A percentile compares a stretch with the other conserved stretches of the same genome.
phyloP scores from a whole-genome alignment of 2,329 filamentous ascomycete genomes.

The Apiospora hydei region DNA sequence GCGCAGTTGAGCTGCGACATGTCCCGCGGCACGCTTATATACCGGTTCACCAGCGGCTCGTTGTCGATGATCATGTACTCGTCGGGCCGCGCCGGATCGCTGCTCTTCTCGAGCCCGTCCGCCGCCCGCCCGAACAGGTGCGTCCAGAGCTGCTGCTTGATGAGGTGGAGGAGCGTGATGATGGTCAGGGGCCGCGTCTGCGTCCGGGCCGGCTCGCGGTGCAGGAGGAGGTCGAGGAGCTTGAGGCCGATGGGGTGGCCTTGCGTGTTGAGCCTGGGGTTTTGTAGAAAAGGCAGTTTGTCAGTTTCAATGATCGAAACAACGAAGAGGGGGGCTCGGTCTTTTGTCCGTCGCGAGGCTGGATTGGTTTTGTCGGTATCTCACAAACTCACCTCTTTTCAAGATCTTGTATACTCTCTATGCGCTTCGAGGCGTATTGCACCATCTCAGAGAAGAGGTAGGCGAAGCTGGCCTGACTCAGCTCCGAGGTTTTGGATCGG shows the following conservation, averaged over 20 bases:
- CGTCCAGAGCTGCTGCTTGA: conserved; percentile 90
- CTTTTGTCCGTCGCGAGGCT: conserved; percentile 25
- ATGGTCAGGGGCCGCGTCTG: conserved; percentile 85
- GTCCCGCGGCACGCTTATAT: conserved; percentile 90
- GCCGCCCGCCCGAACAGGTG: conserved; percentile 91
- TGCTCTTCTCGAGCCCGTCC: conserved; percentile 89
- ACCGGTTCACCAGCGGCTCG: conserved; percentile 93
- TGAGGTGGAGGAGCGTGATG: conserved; percentile 91
- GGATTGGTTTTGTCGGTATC: conserved; percentile 4
- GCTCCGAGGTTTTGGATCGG: conserved; percentile 84
- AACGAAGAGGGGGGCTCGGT: background rate
- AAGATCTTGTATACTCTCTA: conserved; percentile 91
- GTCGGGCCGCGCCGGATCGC: conserved; percentile 80
- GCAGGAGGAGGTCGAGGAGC: conserved; percentile 92
- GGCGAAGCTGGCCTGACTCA: conserved; percentile 92
- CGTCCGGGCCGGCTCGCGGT: conserved; percentile 75
- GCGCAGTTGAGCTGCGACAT: conserved; percentile 98
- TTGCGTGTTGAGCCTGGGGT: conserved; percentile 80
- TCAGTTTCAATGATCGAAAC: background rate
- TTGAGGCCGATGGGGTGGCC: conserved; percentile 94
- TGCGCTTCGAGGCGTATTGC: conserved; percentile 87
- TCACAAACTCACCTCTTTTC: conserved; percentile 75
- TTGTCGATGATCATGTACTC: conserved; percentile 99
- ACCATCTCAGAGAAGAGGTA: conserved; percentile 98
- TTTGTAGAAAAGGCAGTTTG: background rate